Evolutionary conservation across 257 asterid species (phyloP), one percentile per base, ranked within the genome.

Genomic region (Solanum medicagineum): DNA sequence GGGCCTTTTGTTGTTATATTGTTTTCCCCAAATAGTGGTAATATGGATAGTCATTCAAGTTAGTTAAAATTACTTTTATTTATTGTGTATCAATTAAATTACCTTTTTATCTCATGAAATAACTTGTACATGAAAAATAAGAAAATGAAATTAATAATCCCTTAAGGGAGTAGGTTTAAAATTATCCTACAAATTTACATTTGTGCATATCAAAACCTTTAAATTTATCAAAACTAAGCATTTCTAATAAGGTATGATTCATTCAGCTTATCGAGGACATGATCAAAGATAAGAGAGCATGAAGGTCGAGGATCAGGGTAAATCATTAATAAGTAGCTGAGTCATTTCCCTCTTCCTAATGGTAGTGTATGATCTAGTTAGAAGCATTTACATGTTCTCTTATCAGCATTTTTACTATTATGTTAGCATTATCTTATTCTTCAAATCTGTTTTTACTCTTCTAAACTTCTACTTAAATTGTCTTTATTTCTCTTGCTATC

Each of bases 301-400:
- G 15, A 3, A 49, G 5, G 0, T 10, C 2, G 4, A 60, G 13
- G 10, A 60, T 60, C n/a, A n/a, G 3, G 1, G 4, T 60, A 60
- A 16, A 60, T n/a, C 5, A n/a, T n/a, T n/a, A 59, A 8, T n/a
- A n/a, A 10, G 3, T 4, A 59, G 2, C 10, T 11, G 15, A 60
- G 2, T 0, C 2, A 60, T n/a, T 10, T n/a, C 10, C 24, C 15
- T 59, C 14, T 59, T 59, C 13, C 7, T 2, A n/a, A 0, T 57
- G 14, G 12, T n/a, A n/a, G 24, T n/a, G 3, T 29, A n/a, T n/a
- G 66, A n/a, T 59, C 66, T 59, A 8, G 29, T 14, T 0, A 19
- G 11, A 20, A 59, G 6, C 29, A 20, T 9, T 10, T 20, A 11
- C 0, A 6, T 59, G 14, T 2, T 59, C 14, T 7, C 7, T 59